Evolutionary conservation across 2,329 filamentous ascomycete genomes (phyloP).

Genomic region (Calonectria pteridis): DNA sequence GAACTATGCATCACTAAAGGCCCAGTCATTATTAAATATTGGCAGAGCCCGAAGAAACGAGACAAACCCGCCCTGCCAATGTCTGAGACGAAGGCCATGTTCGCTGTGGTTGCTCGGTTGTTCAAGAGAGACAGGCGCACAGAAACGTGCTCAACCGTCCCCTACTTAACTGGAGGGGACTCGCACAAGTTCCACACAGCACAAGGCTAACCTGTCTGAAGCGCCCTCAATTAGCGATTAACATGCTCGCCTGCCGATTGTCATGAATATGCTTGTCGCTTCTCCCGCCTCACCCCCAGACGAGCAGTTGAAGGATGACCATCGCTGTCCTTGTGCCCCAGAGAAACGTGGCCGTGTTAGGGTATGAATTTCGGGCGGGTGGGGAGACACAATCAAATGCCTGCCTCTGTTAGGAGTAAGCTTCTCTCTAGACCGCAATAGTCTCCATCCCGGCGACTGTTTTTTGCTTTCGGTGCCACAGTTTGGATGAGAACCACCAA

Average conservation of each 20-base stretch:
- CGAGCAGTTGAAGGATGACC: not conserved
- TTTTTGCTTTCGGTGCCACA: slow-evolving; percentile 15
- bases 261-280: slow-evolving; percentile 3
- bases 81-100: not conserved
- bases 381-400: slow-evolving; percentile 26
- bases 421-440: slow-evolving; percentile 26
- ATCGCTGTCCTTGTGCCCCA: slow-evolving; percentile 6
- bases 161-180: not conserved
- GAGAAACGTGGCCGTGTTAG: slow-evolving; percentile 22
- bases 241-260: slow-evolving; percentile 5
- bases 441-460: slow-evolving; percentile 22
- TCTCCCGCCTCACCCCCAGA: not conserved
- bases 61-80: not conserved
- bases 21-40: not conserved
- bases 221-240: slow-evolving; percentile 9
- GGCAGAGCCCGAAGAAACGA: not conserved
- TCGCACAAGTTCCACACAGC: not conserved
- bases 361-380: slow-evolving; percentile 31
- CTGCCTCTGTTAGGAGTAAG: slow-evolving; percentile 16
- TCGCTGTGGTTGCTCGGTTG: not conserved
- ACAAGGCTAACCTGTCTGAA: slow-evolving; percentile 1
- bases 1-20: not conserved
- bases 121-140: not conserved
- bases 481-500: slow-evolving; percentile 1
- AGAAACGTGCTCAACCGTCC: slow-evolving; percentile 9